A percentile compares a stretch with the other conserved stretches of the same genome.
Conservation (phyloP, 2,329 filamentous ascomycete species). For the Trichoderma asperellum region DNA sequence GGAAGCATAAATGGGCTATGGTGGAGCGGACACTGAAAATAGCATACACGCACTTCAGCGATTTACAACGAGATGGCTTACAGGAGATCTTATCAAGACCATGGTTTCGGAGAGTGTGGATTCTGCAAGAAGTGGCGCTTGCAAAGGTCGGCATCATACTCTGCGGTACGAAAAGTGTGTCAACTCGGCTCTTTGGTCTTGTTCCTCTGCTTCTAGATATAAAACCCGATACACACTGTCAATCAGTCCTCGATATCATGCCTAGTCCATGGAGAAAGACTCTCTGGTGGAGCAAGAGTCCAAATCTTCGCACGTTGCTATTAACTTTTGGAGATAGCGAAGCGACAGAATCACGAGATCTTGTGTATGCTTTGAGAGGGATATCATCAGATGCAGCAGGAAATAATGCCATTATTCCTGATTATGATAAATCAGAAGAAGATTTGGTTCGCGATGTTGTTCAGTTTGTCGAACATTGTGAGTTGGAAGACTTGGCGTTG, state of each 20-base stretch:
- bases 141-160: neutral
- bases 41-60: accelerated
- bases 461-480: neutral
- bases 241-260: conserved; percentile 19
- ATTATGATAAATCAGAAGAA: neutral
- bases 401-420: neutral
- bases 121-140: conserved; percentile 5
- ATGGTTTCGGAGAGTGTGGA: conserved; percentile 10
- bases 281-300: neutral
- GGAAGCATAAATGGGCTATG: neutral
- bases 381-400: neutral
- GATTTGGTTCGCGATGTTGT: neutral
- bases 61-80: neutral
- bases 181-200: neutral
- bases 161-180: neutral
- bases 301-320: neutral
- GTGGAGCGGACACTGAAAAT: accelerated
- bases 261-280: neutral
- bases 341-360: neutral
- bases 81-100: neutral
- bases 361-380: neutral
- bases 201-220: neutral
- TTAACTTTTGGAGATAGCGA: neutral
- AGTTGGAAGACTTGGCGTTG: neutral
- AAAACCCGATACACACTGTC: neutral